Conservation (phyloP, 768 basidiomycete species). For the Lactifluus volemus region DNA sequence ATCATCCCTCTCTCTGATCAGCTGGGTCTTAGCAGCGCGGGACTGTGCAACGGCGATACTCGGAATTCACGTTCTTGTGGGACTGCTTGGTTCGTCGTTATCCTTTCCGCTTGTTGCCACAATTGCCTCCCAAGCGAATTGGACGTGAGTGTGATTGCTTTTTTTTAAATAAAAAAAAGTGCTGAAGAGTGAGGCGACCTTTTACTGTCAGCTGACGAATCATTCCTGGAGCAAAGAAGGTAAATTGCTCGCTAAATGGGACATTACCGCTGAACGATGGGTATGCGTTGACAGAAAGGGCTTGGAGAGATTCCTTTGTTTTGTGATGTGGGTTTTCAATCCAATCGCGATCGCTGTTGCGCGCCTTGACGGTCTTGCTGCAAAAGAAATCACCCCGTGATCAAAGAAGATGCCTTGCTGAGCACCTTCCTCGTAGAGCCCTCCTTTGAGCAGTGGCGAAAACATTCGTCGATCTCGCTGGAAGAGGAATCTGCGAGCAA, state of each 20-base stretch:
- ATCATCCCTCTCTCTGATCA: background rate
- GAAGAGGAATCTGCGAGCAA: constrained; percentile 86
- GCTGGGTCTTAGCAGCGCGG: constrained; percentile 35
- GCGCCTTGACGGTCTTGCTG: background rate
- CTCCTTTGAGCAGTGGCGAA: constrained; percentile 84
- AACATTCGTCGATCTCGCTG: constrained; percentile 60
- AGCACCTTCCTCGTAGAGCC: constrained; percentile 74
- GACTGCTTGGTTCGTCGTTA: constrained; percentile 81
- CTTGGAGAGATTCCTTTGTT: constrained; percentile 69
- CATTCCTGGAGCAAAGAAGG: constrained; percentile 88
- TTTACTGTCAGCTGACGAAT: constrained; percentile 59
- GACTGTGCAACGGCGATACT: constrained; percentile 79
- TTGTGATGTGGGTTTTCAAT: constrained; percentile 50
- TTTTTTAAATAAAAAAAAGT: background rate
- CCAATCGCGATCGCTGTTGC: background rate
- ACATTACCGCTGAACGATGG: background rate
- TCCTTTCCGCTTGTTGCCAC: constrained; percentile 85
- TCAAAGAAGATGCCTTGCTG: constrained; percentile 81
- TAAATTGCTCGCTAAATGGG: constrained; percentile 21
- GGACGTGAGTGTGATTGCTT: constrained; percentile 50
- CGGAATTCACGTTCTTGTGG: constrained; percentile 88
- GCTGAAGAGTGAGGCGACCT: background rate
- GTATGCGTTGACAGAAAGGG: constrained; percentile 48
- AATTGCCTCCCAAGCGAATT: constrained; percentile 86
- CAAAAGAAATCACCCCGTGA: constrained; percentile 78